phyloP scores from a whole-genome alignment of 2,329 filamentous ascomycete genomes.

The Monosporascus cannonballus region DNA sequence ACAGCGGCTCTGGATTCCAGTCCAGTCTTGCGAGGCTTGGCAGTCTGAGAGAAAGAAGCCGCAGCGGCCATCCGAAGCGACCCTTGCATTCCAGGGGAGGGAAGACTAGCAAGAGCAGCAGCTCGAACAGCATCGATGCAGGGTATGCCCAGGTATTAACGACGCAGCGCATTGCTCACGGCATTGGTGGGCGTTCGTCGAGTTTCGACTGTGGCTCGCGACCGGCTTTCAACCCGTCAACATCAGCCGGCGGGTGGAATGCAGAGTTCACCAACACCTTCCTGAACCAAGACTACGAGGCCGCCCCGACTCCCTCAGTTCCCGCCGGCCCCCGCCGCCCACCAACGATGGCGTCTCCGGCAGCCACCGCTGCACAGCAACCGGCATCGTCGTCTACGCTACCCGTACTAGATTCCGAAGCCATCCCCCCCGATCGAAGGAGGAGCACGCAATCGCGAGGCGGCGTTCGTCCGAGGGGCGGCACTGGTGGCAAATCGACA shows the following conservation, averaged over 20 bases:
- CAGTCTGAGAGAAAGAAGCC: slow-evolving; percentile 48
- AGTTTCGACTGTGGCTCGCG: slow-evolving; percentile 66
- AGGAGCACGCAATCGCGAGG: slow-evolving; percentile 50
- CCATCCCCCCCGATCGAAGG: slow-evolving; percentile 29
- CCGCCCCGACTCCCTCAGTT: slow-evolving; percentile 79
- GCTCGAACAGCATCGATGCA: slow-evolving; percentile 59
- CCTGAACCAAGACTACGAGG: slow-evolving; percentile 60
- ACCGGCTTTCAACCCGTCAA: slow-evolving; percentile 24
- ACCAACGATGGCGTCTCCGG: slow-evolving; percentile 29
- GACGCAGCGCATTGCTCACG: slow-evolving; percentile 53
- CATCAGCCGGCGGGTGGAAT: slow-evolving; percentile 32
- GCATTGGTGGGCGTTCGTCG: slow-evolving; percentile 53
- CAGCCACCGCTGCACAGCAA: slow-evolving; percentile 29
- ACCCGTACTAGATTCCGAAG: slow-evolving; percentile 26
- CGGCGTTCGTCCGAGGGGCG: slow-evolving; percentile 28
- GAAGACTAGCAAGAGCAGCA: slow-evolving; percentile 68
- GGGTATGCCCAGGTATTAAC: slow-evolving; percentile 53
- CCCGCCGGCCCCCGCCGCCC: slow-evolving; percentile 66
- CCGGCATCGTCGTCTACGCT: slow-evolving; percentile 18
- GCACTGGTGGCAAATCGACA: slow-evolving; percentile 24
- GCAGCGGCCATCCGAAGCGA: slow-evolving; percentile 34
- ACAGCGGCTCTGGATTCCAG: slow-evolving; percentile 71
- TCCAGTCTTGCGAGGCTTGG: slow-evolving; percentile 55
- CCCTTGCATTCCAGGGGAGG: slow-evolving; percentile 48
- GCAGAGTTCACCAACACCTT: slow-evolving; percentile 44